These are phyloP conservation scores for Plenodomus tracheiphilus DNA, from an alignment of 2,329 filamentous ascomycete genomes.

Conservation along the genomic window DNA sequence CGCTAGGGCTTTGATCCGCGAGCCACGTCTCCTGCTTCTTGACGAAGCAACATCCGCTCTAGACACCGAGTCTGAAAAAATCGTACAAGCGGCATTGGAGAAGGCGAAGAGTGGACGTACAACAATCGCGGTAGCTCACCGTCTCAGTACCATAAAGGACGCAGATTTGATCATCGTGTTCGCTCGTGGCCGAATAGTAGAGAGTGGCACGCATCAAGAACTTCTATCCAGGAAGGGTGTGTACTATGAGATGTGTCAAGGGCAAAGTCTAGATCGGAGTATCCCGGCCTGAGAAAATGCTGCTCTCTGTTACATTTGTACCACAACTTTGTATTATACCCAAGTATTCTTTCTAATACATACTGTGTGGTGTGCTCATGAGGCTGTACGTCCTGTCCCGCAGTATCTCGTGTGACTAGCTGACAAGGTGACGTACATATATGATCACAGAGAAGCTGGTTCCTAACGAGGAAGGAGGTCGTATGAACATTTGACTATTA, in stretches of 20 bases:
- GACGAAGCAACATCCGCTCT: constrained; percentile 44
- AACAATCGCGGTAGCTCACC: constrained; percentile 93
- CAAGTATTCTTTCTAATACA: too few relatives aligned
- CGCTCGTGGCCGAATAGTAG: constrained; percentile 80
- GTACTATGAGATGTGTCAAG: constrained; percentile 66
- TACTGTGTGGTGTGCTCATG: too few relatives aligned
- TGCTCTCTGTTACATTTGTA: too few relatives aligned
- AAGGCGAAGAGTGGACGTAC: constrained; percentile 81
- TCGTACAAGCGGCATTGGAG: constrained; percentile 79
- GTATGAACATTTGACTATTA: not conserved
- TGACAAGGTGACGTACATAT: not conserved
- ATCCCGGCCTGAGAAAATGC: constrained; percentile 14
- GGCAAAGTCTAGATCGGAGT: constrained; percentile 38
- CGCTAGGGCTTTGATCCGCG: constrained; percentile 84
- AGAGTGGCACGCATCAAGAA: constrained; percentile 66
- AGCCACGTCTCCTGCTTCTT: constrained; percentile 74
- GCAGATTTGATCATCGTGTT: constrained; percentile 95
- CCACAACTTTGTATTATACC: too few relatives aligned
- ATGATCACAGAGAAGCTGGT: not conserved
- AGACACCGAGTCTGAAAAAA: constrained; percentile 60
- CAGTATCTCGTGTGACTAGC: too few relatives aligned
- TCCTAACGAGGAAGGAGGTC: not conserved
- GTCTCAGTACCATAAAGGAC: constrained; percentile 89
- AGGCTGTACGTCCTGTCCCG: too few relatives aligned
- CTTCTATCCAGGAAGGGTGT: constrained; percentile 69